Conservation (phyloP, 129 eudicot species). For the Rutidosis leptorrhynchoides region DNA sequence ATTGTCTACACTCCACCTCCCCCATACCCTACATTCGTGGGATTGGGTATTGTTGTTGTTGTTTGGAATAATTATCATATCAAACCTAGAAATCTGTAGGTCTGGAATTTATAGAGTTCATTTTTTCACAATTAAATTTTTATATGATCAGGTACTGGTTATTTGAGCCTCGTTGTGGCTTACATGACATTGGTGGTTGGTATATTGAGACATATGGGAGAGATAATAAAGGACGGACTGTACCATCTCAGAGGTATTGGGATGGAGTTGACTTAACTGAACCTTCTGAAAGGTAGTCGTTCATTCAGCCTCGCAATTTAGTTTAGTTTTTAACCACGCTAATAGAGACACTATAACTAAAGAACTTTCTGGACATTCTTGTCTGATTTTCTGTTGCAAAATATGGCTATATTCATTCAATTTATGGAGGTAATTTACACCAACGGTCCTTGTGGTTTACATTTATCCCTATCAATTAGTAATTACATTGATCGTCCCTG, state of each 20-base stretch:
- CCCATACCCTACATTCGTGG: too few relatives aligned
- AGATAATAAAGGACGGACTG: constrained; percentile 62
- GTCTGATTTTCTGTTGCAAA: constrained; percentile 2
- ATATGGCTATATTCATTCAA: constrained; percentile 2
- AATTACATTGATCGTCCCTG: too few relatives aligned
- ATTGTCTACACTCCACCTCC: too few relatives aligned
- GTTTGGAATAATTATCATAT: constrained; percentile 4
- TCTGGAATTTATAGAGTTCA: background rate
- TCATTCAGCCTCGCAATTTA: background rate
- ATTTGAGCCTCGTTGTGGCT: constrained; percentile 90
- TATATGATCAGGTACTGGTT: constrained; percentile 66
- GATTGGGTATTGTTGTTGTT: too few relatives aligned
- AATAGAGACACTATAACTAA: background rate
- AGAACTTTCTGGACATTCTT: background rate
- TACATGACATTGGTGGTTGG: constrained; percentile 99
- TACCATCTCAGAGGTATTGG: constrained; percentile 74
- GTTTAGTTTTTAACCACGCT: constrained; percentile 5
- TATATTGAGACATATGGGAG: constrained; percentile 88
- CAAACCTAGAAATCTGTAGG: background rate
- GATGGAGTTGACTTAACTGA: constrained; percentile 62
- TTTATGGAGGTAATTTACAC: too few relatives aligned
- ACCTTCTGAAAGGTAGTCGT: constrained; percentile 62
- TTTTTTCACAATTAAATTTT: background rate
- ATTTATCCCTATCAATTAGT: too few relatives aligned
- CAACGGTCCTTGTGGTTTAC: too few relatives aligned